Percentiles rank a stretch among this genome's conserved stretches.
Conservation (phyloP, 2,329 filamentous ascomycete species). For the Chaetothyriales sp. region DNA sequence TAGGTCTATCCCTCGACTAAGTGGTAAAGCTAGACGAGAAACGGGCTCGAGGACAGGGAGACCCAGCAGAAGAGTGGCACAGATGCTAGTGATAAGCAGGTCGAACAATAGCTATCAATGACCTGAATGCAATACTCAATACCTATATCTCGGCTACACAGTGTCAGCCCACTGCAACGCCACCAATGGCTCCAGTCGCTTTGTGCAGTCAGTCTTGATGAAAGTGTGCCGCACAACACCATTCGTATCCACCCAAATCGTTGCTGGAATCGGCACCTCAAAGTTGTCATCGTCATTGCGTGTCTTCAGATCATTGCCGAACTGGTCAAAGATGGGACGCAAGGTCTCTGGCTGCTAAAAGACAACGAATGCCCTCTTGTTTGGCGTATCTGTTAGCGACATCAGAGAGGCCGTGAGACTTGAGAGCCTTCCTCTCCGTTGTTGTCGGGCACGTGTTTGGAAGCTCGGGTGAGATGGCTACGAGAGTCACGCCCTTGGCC, state of each 20-base stretch:
- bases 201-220: conserved; percentile 25
- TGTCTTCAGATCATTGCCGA: conserved; percentile 23
- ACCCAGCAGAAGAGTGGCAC: too few species aligned
- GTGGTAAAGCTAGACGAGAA: too few species aligned
- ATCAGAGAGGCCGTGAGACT: conserved; percentile 21
- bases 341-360: conserved; percentile 22
- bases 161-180: not conserved
- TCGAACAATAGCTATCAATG: too few species aligned
- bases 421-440: conserved; percentile 22
- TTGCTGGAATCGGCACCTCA: conserved; percentile 29
- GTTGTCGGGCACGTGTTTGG: conserved; percentile 11
- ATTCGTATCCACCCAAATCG: conserved; percentile 25
- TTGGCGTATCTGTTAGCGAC: conserved; percentile 8
- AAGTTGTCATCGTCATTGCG: conserved; percentile 28
- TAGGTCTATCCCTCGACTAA: too few species aligned
- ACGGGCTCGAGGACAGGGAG: too few species aligned
- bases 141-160: too few species aligned
- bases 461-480: conserved; percentile 30
- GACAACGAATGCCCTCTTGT: conserved; percentile 6
- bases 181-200: not conserved
- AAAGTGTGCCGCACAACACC: conserved; percentile 26
- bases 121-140: too few species aligned
- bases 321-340: conserved; percentile 17
- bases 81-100: too few species aligned
- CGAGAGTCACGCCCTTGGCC: conserved; percentile 28